Evolutionary conservation across 2,329 filamentous ascomycete species (phyloP), one percentile per base, ranked within the genome.

Genomic region (Aspergillus pseudoterreus): DNA sequence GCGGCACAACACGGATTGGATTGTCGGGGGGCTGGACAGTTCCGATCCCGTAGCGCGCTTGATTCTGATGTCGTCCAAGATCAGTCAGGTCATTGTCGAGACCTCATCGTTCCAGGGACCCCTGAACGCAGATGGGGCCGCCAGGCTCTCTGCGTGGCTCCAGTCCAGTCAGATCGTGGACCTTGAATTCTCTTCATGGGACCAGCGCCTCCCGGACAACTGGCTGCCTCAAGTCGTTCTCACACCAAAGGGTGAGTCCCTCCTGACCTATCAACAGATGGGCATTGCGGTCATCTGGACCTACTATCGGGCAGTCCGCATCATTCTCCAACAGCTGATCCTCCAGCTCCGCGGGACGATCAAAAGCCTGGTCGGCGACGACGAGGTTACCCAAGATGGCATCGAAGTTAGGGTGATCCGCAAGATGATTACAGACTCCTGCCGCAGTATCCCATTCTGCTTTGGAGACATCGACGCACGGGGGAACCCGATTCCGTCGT

Each of bases 211-310:
- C 1, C 62, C 68, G 2, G 63, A 69, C 6, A 51, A 56, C 39
- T 71, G 68, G 67, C 59, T 72, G 4, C 68, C 69, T 2, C 56
- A 69, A 11, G 54, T 65, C 11, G 60, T 67, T 43, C 63, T 67
- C 42, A 64, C 65, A 4, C 47, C 53, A 9, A 57, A 61, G 11
- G 66, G 64, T 8, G 64, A 66, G 10, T 49, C 61, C 1, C 51
- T 71, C 1, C 57, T 72, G 15, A 69, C 69, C 9, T 71, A 71
- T 46, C 60, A 63, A n/a, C 57, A 56, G 27, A 53, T 64, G 38
- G 59, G 59, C 12, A 57, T 61, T 30, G 64, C 60, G 15, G 55
- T 61, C 4, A 51, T 71, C 19, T 71, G 69, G 69, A 65, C 64
- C 48, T 69, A 68, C 46, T 69, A 71, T 53, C 69, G 68, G 4